phyloP scores from a whole-genome alignment of 306 rosid genomes.

The Ormosia semicastrata region DNA sequence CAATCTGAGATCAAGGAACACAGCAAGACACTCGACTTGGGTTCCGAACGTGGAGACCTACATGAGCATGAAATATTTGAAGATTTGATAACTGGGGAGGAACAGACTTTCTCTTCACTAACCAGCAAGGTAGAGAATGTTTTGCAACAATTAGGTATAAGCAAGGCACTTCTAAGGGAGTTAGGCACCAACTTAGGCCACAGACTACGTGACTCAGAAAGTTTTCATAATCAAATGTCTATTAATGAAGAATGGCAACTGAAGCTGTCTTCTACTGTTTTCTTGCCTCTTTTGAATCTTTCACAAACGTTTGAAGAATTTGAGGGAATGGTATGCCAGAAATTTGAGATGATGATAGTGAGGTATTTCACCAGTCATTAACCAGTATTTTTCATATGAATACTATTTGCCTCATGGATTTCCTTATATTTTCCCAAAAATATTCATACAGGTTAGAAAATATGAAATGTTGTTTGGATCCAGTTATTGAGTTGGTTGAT shows the following conservation, averaged over 20 bases:
- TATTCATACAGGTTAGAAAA: slow-evolving; percentile 55
- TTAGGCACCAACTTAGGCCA: slow-evolving; percentile 42
- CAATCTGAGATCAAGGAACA: slow-evolving; percentile 41
- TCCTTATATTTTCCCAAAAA: neutral
- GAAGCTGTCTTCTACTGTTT: slow-evolving; percentile 19
- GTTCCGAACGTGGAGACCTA: slow-evolving; percentile 48
- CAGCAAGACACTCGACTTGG: slow-evolving; percentile 39
- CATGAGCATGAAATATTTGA: slow-evolving; percentile 40
- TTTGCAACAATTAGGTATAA: slow-evolving; percentile 48
- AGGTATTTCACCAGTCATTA: slow-evolving; percentile 46
- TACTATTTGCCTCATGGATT: neutral
- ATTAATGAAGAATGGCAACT: slow-evolving; percentile 16
- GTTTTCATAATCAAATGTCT: slow-evolving; percentile 10
- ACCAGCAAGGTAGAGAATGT: slow-evolving; percentile 52
- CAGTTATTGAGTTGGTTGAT: slow-evolving; percentile 29
- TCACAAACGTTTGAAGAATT: slow-evolving; percentile 42
- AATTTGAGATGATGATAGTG: slow-evolving; percentile 33
- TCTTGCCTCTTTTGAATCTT: slow-evolving; percentile 36
- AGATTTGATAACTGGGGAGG: slow-evolving; percentile 45
- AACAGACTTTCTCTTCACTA: slow-evolving; percentile 39
- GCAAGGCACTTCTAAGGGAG: slow-evolving; percentile 39
- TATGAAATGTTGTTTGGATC: slow-evolving; percentile 45
- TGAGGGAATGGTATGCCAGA: slow-evolving; percentile 42
- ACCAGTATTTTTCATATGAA: neutral
- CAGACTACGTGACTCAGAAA: slow-evolving; percentile 4